Evolutionary conservation across 768 basidiomycete species (phyloP).

Genomic region (Auriculariales sp.): DNA sequence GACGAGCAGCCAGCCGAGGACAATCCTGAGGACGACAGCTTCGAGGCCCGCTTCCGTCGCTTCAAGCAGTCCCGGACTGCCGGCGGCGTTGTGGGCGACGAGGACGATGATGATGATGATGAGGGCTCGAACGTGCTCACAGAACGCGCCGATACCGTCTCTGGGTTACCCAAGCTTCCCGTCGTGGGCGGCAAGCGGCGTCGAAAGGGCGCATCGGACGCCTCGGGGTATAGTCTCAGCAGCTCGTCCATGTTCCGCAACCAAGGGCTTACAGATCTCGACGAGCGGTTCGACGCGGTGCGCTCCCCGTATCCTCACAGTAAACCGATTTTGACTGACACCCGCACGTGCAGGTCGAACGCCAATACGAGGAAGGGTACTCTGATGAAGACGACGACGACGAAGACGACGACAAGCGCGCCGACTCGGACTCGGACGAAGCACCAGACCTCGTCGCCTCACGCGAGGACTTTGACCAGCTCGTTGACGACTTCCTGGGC

Average conservation of each 20-base stretch:
- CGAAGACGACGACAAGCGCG: conserved; percentile 25
- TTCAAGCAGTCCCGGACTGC: conserved; percentile 48
- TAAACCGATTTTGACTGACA: conserved; percentile 14
- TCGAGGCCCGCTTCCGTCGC: conserved; percentile 68
- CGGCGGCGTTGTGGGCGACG: conserved; percentile 10
- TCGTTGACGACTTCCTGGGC: conserved; percentile 88
- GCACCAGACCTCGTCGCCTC: conserved; percentile 65
- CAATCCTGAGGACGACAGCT: conserved; percentile 28
- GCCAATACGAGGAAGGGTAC: conserved; percentile 52
- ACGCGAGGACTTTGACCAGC: conserved; percentile 75
- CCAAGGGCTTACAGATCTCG: conserved; percentile 72
- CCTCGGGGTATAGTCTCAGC: conserved; percentile 94
- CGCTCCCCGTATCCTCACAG: conserved; percentile 9
- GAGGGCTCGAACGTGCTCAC: conserved; percentile 25
- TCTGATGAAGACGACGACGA: conserved; percentile 37
- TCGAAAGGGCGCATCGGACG: conserved; percentile 63
- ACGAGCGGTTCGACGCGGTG: conserved; percentile 91
- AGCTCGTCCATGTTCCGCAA: conserved; percentile 93
- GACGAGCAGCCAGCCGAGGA: conserved; percentile 20
- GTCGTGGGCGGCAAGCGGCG: conserved; percentile 64
- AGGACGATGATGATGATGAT: conserved; percentile 32
- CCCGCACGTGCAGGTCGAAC: conserved; percentile 42
- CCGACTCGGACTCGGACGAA: conserved; percentile 33
- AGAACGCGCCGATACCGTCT: conserved; percentile 72
- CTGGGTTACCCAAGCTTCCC: conserved; percentile 57